Base-by-base conservation (phyloP, 2,329 filamentous ascomycete species). In the Pestalotiopsis sp. region DNA sequence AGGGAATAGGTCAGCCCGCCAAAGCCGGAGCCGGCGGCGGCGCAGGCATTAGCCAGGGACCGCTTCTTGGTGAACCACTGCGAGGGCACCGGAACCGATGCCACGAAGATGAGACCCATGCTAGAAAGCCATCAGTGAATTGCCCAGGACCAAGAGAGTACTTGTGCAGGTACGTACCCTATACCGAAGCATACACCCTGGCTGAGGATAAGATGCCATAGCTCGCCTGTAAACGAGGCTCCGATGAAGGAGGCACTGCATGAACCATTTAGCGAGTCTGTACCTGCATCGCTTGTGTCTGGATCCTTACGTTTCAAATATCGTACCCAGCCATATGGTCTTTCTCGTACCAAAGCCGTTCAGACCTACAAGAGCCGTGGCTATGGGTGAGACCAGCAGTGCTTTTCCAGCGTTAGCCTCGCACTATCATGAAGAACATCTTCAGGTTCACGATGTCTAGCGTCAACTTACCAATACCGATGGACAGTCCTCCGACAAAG, bases 101-200 rank as follows among this genome's bases (percentile, higher is more conserved):
- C 88, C 0, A 92, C 91, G 76, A 94, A 95, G 11, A 91, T 82
- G 68, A 95, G 91, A 0, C 93, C 93, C 86, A 95, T 91, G 20
- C 69, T 70, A 58, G n/a, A 23, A 58, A 23, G n/a, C 7, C 9
- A 52, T 27, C 17, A 25, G 23, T 38, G 39, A 7, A 20, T 13
- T 13, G 60, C 13, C n/a, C 13, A 7, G 7, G 17, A 39, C 20
- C 6, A 52, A 9, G 17, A 52, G 45, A 23, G n/a, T 17, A n/a
- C 41, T 52, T 52, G 6, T 36, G 31, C 45, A 52, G 41, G n/a
- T n/a, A 66, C 62, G 36, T 20, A 68, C 3, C 92, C 93, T 25
- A 91, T 78, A n/a, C 93, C 93, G 71, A 95, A 95, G 66, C 90
- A 88, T 2, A 95, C 75, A 4, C 93, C 93, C 76, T 95, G 93